These are phyloP conservation scores for Penicillium brasilianum DNA, from an alignment of 2,329 filamentous ascomycete species.

Conservation along the genomic window DNA sequence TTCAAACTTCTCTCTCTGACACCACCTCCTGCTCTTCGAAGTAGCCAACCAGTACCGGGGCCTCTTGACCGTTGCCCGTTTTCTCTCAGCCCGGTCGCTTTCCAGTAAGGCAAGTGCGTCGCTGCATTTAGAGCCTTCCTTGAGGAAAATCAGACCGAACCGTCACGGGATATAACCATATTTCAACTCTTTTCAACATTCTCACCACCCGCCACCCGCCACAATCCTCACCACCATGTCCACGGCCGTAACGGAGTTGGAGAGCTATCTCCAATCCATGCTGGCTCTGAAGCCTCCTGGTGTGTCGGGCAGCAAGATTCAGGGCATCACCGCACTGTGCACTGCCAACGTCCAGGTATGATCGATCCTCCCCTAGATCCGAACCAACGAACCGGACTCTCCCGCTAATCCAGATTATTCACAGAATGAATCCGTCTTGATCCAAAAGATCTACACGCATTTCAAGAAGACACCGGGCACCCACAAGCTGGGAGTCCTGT, in stretches of 20 bases:
- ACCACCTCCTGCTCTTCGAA: slow-evolving; percentile 14
- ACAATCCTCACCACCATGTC: slow-evolving; percentile 59
- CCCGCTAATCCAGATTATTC: slow-evolving; percentile 33
- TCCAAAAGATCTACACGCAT: slow-evolving; percentile 95
- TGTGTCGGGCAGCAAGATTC: slow-evolving; percentile 91
- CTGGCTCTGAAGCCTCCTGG: slow-evolving; percentile 89
- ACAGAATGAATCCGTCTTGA: slow-evolving; percentile 91
- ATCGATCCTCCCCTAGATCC: background rate
- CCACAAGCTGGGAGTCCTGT: slow-evolving; percentile 98
- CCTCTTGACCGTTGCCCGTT: background rate
- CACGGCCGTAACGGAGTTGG: slow-evolving; percentile 87
- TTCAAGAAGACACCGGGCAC: slow-evolving; percentile 94
- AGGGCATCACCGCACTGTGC: slow-evolving; percentile 83
- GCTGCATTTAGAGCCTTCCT: background rate
- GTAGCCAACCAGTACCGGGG: slow-evolving; percentile 7
- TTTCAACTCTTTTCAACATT: background rate
- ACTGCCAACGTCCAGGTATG: slow-evolving; percentile 86
- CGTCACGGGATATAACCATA: background rate
- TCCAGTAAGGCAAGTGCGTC: background rate
- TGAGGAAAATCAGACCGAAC: background rate
- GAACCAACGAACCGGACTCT: background rate
- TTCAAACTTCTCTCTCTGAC: background rate
- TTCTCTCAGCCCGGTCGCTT: too few species aligned
- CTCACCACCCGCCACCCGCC: background rate
- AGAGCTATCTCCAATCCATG: slow-evolving; percentile 88